Evolutionary conservation across 768 basidiomycete species (phyloP), one percentile per base, ranked within the genome.

Genomic region (Termitomyces sp.): DNA sequence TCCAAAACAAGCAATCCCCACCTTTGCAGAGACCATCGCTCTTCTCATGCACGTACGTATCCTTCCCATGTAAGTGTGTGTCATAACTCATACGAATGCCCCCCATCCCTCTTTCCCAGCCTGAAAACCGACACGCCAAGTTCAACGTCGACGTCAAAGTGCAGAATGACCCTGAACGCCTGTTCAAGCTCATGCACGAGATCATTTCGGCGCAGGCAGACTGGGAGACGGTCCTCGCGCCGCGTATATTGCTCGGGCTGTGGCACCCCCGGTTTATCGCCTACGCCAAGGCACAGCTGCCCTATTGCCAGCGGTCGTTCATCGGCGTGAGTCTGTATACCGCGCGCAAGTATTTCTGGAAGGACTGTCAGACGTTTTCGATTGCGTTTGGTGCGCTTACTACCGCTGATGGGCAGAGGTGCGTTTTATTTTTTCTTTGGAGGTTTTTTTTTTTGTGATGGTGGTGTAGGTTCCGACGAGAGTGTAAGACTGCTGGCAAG

Each of bases 121-220:
- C 85, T 43, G 85, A 88, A 71, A 89, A 90, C 70, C 76, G 72
- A 35, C 87, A 88, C 57, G 83, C 87, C 66, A 82, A 81, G 58
- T 86, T 88, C 65, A 84, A 98, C 74, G 82, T 98, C 58, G 96
- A 98, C 67, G 90, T 97, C 66, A 99, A 99, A 72, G 81, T 87
- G 26, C 85, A 93, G 65, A 98, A 98, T 66, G 84, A 94, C 65
- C 93, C 96, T 0, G 84, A 84, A 54, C 81, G 81, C n/a, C 78
- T 96, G 32, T 97, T 95, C 73, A 66, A 71, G 22, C 74, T 94
- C 42, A 92, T 97, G 83, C 79, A 90, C 71, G 68, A 70, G 40
- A 74, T 79, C 55, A 83, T 96, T 56, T 74, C 80, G 14, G 63
- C 75, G 7, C 81, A 93, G 57, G 74, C 80, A 1, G 74, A 80